These are phyloP conservation scores for Xylaria cubensis DNA, from an alignment of 495 filamentous ascomycete species.

Conservation along the genomic window DNA sequence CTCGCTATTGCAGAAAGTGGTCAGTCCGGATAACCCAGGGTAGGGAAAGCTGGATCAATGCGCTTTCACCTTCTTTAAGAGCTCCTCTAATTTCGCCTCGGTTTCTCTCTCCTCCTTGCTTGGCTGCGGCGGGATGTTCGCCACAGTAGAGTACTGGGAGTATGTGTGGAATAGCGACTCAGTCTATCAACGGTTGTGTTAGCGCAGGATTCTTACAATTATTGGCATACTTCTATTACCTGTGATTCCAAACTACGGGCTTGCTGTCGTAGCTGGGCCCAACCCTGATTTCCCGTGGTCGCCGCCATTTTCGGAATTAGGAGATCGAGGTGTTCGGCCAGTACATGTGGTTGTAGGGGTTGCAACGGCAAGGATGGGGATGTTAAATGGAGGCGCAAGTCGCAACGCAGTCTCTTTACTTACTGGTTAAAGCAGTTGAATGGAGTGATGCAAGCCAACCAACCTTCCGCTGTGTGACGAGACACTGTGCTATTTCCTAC, in stretches of 20 bases:
- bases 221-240: conserved; percentile 56
- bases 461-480: not conserved
- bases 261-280: conserved; percentile 95
- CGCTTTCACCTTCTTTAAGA: conserved; percentile 72
- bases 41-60: conserved; percentile 24
- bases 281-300: conserved; percentile 76
- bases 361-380: not conserved
- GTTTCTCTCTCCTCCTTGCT: conserved; percentile 82
- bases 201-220: conserved; percentile 10
- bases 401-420: conserved; percentile 1
- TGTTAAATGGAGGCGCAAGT: conserved; percentile 1
- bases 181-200: conserved; percentile 63
- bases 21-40: conserved; percentile 19
- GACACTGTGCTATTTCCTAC: conserved; percentile 7
- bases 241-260: conserved; percentile 90
- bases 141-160: conserved; percentile 86
- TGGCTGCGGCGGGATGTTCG: conserved; percentile 80
- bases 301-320: conserved; percentile 64
- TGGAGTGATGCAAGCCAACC: conserved; percentile 12
- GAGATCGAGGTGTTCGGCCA: not conserved
- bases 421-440: not conserved
- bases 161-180: conserved; percentile 93
- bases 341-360: conserved; percentile 7
- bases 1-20: conserved; percentile 64
- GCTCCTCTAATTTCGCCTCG: conserved; percentile 82